These are phyloP conservation scores for Oenanthe sinensis DNA, from an alignment of 129 eudicot genomes.

Conservation along the genomic window DNA sequence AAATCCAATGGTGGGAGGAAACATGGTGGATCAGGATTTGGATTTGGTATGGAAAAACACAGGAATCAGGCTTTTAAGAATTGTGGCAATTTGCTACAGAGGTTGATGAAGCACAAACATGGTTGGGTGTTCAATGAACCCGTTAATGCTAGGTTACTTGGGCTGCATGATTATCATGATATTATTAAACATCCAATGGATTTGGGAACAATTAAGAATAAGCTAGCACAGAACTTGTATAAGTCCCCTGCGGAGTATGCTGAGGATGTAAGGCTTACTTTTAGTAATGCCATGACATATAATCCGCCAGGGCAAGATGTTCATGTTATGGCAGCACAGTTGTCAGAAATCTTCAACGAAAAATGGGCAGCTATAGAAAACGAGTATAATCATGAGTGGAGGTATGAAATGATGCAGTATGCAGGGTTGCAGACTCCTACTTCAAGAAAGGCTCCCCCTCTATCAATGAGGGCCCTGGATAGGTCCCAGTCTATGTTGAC, in stretches of 20 bases:
- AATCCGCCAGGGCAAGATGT: conserved; percentile 95
- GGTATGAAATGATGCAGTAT: conserved; percentile 49
- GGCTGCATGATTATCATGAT: conserved; percentile 77
- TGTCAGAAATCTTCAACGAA: conserved; percentile 56
- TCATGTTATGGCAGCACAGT: conserved; percentile 71
- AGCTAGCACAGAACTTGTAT: conserved; percentile 62
- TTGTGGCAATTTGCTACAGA: conserved; percentile 66
- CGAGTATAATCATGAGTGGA: conserved; percentile 46
- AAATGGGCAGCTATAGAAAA: conserved; percentile 64
- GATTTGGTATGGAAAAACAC: conserved; percentile 34
- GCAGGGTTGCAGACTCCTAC: conserved; percentile 55
- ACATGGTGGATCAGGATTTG: conserved; percentile 32
- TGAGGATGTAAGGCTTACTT: conserved; percentile 85
- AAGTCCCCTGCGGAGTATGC: conserved; percentile 82
- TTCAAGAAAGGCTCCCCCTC: conserved; percentile 40
- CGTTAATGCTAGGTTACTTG: conserved; percentile 56
- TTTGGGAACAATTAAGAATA: conserved; percentile 76
- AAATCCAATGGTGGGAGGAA: conserved; percentile 61
- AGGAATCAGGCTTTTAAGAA: conserved; percentile 43
- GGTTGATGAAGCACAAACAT: conserved; percentile 79
- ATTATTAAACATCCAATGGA: conserved; percentile 95
- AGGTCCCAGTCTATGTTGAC: conserved; percentile 46
- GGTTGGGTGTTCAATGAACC: conserved; percentile 96
- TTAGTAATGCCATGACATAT: conserved; percentile 82
- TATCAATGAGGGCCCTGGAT: conserved; percentile 37